These are phyloP conservation scores for Neofusicoccum kwambonambiense DNA, from an alignment of 2,329 filamentous ascomycete genomes.

Conservation along the genomic window DNA sequence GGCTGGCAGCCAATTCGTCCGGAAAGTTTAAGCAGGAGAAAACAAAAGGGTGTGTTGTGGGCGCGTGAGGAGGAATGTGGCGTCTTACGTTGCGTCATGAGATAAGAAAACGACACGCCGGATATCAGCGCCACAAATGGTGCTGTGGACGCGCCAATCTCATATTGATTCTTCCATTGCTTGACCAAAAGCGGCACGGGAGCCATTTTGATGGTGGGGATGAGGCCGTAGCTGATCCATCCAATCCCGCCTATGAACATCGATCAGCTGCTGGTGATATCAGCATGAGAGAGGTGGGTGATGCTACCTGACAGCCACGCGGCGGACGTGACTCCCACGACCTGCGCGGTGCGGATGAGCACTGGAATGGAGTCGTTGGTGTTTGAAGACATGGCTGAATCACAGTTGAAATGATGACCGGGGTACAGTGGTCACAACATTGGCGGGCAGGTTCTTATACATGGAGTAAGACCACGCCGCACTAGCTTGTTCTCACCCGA, in stretches of 20 bases:
- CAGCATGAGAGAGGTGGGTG: not conserved
- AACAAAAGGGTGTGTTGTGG: not conserved
- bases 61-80: not conserved
- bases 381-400: not conserved
- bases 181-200: constrained; percentile 21
- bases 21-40: not conserved
- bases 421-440: too few relatives aligned
- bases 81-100: constrained; percentile 20
- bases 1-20: not conserved
- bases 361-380: not conserved
- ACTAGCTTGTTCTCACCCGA: not conserved
- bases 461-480: not conserved
- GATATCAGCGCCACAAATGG: constrained; percentile 23
- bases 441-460: not conserved
- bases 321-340: constrained; percentile 21
- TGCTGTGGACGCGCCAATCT: constrained; percentile 22
- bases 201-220: constrained; percentile 23
- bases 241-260: not conserved
- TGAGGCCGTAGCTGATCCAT: constrained; percentile 20
- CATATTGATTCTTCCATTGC: constrained; percentile 26
- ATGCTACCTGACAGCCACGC: constrained; percentile 18
- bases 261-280: not conserved
- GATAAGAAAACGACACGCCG: constrained; percentile 18
- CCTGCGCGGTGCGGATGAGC: constrained; percentile 21
- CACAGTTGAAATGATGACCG: not conserved